Percentiles rank a stretch among this genome's conserved stretches.
These are phyloP conservation scores for Circinella minor DNA, from an alignment of 371 early-diverging fungal genomes.

Conservation along the genomic window DNA sequence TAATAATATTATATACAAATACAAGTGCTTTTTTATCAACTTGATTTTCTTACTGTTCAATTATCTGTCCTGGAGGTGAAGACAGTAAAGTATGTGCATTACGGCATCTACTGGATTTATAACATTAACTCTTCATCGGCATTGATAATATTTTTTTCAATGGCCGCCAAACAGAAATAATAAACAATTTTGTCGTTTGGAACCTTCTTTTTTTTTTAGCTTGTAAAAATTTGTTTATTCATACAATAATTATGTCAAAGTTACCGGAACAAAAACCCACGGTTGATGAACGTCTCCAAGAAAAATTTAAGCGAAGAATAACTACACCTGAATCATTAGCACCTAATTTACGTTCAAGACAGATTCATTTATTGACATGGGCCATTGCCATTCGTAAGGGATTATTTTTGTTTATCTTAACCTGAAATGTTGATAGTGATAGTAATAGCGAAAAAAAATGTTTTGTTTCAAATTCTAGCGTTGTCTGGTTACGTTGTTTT, in stretches of 20 bases:
- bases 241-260: slow-evolving; percentile 10
- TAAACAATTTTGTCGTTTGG: too few relatives aligned
- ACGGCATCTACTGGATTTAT: too few relatives aligned
- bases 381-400: slow-evolving; percentile 39
- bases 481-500: slow-evolving; percentile 47
- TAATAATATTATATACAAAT: too few relatives aligned
- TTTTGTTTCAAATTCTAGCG: slow-evolving; percentile 22
- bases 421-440: too few relatives aligned
- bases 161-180: too few relatives aligned
- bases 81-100: too few relatives aligned
- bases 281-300: slow-evolving; percentile 27
- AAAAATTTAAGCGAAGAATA: slow-evolving; percentile 38
- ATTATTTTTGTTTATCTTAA: background rate
- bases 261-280: slow-evolving; percentile 10
- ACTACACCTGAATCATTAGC: slow-evolving; percentile 39
- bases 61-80: too few relatives aligned
- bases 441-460: background rate
- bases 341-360: slow-evolving; percentile 39
- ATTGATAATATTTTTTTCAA: too few relatives aligned
- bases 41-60: too few relatives aligned
- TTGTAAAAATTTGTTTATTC: too few relatives aligned
- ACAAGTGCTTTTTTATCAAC: too few relatives aligned
- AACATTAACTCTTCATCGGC: too few relatives aligned
- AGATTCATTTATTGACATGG: slow-evolving; percentile 45
- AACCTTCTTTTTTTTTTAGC: background rate